Conservation (phyloP, 805 yeast genomes). For the Yamadazyma sp. region DNA sequence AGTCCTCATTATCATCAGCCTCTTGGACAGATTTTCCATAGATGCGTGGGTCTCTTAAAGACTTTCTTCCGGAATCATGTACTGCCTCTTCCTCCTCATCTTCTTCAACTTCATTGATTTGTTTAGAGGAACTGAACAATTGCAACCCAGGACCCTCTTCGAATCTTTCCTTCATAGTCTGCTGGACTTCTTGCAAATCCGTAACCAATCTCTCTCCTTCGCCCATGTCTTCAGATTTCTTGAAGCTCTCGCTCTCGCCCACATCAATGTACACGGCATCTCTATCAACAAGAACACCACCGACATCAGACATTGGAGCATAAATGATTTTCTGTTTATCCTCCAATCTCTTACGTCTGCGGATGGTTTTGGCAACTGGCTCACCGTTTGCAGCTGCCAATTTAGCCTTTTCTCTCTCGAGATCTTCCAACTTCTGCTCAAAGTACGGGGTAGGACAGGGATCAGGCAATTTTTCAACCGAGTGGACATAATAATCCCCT, state of each 20-base stretch:
- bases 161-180: slow-evolving; percentile 56
- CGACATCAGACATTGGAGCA: slow-evolving; percentile 99
- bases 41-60: slow-evolving; percentile 60
- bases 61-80: slow-evolving; percentile 55
- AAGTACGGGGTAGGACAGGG: slow-evolving; percentile 98
- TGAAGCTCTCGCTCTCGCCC: slow-evolving; percentile 56
- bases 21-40: slow-evolving; percentile 54
- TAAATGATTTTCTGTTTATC: slow-evolving; percentile 92
- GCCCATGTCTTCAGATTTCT: slow-evolving; percentile 53
- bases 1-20: slow-evolving; percentile 41
- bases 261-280: slow-evolving; percentile 96
- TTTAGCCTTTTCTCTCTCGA: slow-evolving; percentile 71
- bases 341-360: slow-evolving; percentile 85
- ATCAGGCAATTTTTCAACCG: slow-evolving; percentile 89
- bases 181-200: slow-evolving; percentile 68
- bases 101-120: slow-evolving; percentile 38
- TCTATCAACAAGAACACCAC: slow-evolving; percentile 94
- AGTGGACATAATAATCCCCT: slow-evolving; percentile 78
- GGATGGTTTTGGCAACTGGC: slow-evolving; percentile 48
- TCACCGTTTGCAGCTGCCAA: slow-evolving; percentile 63
- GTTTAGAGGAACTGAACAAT: slow-evolving; percentile 64
- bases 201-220: slow-evolving; percentile 87
- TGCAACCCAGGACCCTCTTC: slow-evolving; percentile 69
- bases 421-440: slow-evolving; percentile 81
- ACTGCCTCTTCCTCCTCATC: slow-evolving; percentile 30